These are phyloP conservation scores for Phytopythium vexans DNA, from an alignment of 352 stramenopile genomes.

Conservation along the genomic window DNA sequence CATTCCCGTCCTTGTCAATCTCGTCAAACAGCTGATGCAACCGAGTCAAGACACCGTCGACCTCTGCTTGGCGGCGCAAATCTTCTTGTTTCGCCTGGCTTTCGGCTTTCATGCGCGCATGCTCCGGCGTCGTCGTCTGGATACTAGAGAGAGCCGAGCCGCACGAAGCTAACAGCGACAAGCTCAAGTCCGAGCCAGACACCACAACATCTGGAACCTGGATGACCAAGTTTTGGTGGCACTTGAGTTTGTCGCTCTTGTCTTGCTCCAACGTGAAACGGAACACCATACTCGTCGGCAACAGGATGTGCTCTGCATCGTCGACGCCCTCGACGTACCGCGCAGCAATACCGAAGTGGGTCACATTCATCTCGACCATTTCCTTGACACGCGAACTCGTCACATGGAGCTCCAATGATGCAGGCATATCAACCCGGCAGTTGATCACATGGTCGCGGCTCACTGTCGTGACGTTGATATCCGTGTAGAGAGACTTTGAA, in stretches of 20 bases:
- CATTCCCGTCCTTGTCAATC: constrained; percentile 68
- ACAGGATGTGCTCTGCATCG: constrained; percentile 40
- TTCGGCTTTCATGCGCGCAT: constrained; percentile 52
- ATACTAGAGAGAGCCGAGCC: constrained; percentile 42
- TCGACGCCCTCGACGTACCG: constrained; percentile 45
- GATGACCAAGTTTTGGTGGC: constrained; percentile 49
- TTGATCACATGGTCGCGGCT: constrained; percentile 45
- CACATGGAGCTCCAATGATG: constrained; percentile 38
- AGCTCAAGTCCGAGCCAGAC: constrained; percentile 64
- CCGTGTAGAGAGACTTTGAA: constrained; percentile 51
- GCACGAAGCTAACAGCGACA: constrained; percentile 60
- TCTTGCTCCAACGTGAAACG: constrained; percentile 57
- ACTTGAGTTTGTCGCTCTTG: constrained; percentile 22
- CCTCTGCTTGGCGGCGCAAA: constrained; percentile 43
- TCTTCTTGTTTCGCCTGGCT: constrained; percentile 54
- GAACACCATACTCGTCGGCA: constrained; percentile 39
- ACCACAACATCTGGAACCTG: constrained; percentile 63
- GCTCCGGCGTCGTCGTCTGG: constrained; percentile 57
- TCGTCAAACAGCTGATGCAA: constrained; percentile 67
- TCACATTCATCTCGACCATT: constrained; percentile 42
- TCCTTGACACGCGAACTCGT: constrained; percentile 48
- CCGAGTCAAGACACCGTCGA: constrained; percentile 47
- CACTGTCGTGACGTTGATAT: constrained; percentile 44
- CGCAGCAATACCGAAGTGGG: constrained; percentile 43
- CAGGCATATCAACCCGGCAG: constrained; percentile 47